Evolutionary conservation across 257 asterid genomes (phyloP).

Genomic region (Fraxinus cuspidata): DNA sequence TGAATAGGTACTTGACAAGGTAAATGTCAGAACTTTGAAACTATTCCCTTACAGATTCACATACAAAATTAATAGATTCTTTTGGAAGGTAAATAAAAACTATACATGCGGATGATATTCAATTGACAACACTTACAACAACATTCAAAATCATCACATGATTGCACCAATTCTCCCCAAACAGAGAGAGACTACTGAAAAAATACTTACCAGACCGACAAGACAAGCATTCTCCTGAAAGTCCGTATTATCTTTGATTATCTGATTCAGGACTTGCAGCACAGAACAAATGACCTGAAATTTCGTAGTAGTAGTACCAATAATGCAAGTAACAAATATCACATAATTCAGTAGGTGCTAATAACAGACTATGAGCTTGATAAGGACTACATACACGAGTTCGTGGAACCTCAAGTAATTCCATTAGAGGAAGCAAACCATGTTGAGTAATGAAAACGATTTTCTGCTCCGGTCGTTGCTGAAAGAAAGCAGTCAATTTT

Average conservation of each 20-base stretch:
- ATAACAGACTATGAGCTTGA: constrained; percentile 25
- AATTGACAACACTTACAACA: neutral
- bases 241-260: constrained; percentile 87
- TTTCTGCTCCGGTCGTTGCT: constrained; percentile 90
- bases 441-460: constrained; percentile 88
- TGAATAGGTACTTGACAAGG: neutral
- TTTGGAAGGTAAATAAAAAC: neutral
- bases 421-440: constrained; percentile 94
- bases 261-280: constrained; percentile 87
- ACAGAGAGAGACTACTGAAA: constrained; percentile 17
- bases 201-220: constrained; percentile 85
- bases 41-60: neutral
- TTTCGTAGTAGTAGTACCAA: constrained; percentile 10
- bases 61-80: neutral
- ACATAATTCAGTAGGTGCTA: constrained; percentile 23
- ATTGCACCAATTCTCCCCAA: constrained; percentile 12
- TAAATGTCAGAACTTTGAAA: neutral
- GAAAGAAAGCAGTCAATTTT: constrained; percentile 79
- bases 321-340: constrained; percentile 1
- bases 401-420: constrained; percentile 88
- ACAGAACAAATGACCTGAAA: constrained; percentile 84
- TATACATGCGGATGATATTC: neutral
- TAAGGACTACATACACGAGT: constrained; percentile 62
- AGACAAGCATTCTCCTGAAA: constrained; percentile 98
- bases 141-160: constrained; percentile 6